Percentiles rank a stretch among this genome's conserved stretches.
Evolutionary conservation across 352 stramenopile species (phyloP).

Genomic region (Heterotrichella gracilis): DNA sequence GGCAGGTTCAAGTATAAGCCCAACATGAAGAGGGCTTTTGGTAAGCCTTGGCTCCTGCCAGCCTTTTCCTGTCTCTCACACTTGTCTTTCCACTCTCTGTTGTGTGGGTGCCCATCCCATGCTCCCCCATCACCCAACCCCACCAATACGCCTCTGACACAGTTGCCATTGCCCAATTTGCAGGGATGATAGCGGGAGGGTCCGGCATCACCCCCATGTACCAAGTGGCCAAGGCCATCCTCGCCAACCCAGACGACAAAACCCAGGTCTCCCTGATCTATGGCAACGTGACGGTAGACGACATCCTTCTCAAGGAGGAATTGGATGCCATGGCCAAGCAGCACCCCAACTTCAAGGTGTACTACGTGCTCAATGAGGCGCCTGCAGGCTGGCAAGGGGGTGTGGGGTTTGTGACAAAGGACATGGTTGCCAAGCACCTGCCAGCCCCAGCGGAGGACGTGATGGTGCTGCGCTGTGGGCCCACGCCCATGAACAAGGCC

Average conservation of each 20-base stretch:
- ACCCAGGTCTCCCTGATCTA: conserved; percentile 41
- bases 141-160: too few relatives aligned
- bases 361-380: conserved; percentile 48
- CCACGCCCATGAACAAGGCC: too few relatives aligned
- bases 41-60: conserved; percentile 18
- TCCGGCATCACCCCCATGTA: conserved; percentile 54
- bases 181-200: conserved; percentile 38
- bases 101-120: too few relatives aligned
- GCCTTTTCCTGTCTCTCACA: too few relatives aligned
- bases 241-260: conserved; percentile 36
- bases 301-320: conserved; percentile 49
- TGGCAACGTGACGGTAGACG: conserved; percentile 38
- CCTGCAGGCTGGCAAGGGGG: conserved; percentile 30
- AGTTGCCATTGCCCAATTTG: too few relatives aligned
- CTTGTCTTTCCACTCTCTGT: too few relatives aligned
- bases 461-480: conserved; percentile 47
- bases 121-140: too few relatives aligned
- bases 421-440: conserved; percentile 42
- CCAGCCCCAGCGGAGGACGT: conserved; percentile 34
- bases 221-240: conserved; percentile 29
- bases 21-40: conserved; percentile 50
- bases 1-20: conserved; percentile 40
- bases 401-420: conserved; percentile 36
- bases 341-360: conserved; percentile 43
- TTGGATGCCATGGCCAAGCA: conserved; percentile 33